phyloP scores from a whole-genome alignment of 768 basidiomycete genomes.

The Lenzites betulinus region DNA sequence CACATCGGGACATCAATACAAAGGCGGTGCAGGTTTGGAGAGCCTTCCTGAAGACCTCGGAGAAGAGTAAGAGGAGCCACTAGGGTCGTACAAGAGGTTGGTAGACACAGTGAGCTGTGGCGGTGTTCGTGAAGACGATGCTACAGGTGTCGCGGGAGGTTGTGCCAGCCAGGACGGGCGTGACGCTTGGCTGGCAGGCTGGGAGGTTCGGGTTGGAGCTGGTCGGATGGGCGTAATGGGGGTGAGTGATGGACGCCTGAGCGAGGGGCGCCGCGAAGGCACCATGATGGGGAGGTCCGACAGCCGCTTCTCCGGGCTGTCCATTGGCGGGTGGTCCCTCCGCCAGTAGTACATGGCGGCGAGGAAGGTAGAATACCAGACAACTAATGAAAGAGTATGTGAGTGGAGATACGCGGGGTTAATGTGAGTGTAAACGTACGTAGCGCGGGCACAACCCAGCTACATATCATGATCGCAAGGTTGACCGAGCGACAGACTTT shows the following conservation, averaged over 20 bases:
- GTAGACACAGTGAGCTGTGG: slow-evolving; percentile 3
- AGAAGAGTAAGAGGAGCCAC: slow-evolving; percentile 1
- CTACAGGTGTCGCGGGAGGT: background rate
- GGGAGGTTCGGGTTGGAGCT: background rate
- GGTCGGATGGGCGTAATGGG: background rate
- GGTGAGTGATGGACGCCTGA: background rate
- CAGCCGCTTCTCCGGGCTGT: slow-evolving; percentile 16
- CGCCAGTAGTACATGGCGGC: slow-evolving; percentile 38
- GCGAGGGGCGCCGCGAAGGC: slow-evolving; percentile 7
- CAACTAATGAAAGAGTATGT: slow-evolving; percentile 34
- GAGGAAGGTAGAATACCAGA: slow-evolving; percentile 40
- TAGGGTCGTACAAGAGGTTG: background rate
- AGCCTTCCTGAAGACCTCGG: slow-evolving; percentile 24
- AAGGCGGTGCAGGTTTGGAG: slow-evolving; percentile 30
- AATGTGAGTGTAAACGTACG: slow-evolving; percentile 38
- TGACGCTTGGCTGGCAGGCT: slow-evolving; percentile 6
- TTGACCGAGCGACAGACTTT: slow-evolving; percentile 48
- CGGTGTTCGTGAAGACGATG: slow-evolving; percentile 6
- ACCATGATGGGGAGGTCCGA: slow-evolving; percentile 25
- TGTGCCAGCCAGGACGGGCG: slow-evolving; percentile 17
- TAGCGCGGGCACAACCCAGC: slow-evolving; percentile 55
- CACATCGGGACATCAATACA: slow-evolving; percentile 15
- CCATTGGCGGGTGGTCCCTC: slow-evolving; percentile 22
- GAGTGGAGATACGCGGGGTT: background rate
- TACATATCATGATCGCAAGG: slow-evolving; percentile 49